Percentiles rank a stretch among this genome's conserved stretches.
These are phyloP conservation scores for Dioscorea alata DNA, from an alignment of 106 monocot species.

Conservation along the genomic window DNA sequence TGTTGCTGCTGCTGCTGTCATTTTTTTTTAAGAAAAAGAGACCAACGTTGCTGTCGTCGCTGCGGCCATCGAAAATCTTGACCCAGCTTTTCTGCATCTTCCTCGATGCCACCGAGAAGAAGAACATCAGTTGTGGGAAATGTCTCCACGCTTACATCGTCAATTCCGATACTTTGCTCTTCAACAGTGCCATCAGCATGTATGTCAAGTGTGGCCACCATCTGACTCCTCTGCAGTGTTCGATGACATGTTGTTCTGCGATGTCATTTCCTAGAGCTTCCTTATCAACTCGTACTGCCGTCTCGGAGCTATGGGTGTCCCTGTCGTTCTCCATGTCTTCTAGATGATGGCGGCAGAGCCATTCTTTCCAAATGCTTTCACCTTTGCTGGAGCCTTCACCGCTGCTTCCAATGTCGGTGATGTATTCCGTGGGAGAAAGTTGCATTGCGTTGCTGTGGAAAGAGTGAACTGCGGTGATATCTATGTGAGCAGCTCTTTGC, in stretches of 20 bases:
- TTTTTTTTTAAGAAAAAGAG: too few species aligned
- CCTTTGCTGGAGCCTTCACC: slow-evolving; percentile 47
- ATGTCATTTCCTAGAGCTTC: slow-evolving; percentile 63
- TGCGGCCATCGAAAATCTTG: too few species aligned
- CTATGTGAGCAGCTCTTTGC: too few species aligned
- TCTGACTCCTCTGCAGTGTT: slow-evolving; percentile 23
- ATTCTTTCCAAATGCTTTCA: slow-evolving; percentile 42
- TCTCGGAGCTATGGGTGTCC: slow-evolving; percentile 3
- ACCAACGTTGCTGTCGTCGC: too few species aligned
- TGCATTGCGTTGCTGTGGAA: slow-evolving; percentile 52
- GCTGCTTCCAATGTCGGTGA: slow-evolving; percentile 9
- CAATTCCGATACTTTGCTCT: slow-evolving; percentile 34
- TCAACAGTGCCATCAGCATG: slow-evolving; percentile 48
- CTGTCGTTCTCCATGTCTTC: slow-evolving; percentile 19
- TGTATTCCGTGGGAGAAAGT: slow-evolving; percentile 17
- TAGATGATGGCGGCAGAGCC: slow-evolving; percentile 18
- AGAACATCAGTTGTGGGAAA: slow-evolving; percentile 10
- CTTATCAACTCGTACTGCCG: slow-evolving; percentile 47
- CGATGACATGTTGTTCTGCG: slow-evolving; percentile 26
- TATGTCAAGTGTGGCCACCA: slow-evolving; percentile 40
- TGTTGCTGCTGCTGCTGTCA: too few species aligned
- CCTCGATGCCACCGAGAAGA: slow-evolving; percentile 25
- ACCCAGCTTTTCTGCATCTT: slow-evolving; percentile 19
- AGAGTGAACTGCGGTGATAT: too few species aligned
- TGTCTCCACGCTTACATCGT: slow-evolving; percentile 37